These are phyloP conservation scores for Cystobasidium sp. DNA, from an alignment of 1,284 basidiomycete species.

Conservation along the genomic window DNA sequence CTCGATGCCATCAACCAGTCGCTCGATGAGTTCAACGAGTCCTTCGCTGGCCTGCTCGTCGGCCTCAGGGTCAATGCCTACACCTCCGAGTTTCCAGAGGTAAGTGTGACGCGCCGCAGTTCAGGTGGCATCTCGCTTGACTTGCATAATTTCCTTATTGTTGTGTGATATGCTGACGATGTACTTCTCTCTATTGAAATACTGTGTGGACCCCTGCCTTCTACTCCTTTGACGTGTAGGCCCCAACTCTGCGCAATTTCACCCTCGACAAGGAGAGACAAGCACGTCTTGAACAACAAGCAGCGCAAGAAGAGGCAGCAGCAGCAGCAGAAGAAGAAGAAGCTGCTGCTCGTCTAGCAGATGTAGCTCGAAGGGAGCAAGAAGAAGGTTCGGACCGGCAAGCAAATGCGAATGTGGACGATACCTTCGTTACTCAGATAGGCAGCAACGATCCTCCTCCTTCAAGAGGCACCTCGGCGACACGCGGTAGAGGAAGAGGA, in stretches of 20 bases:
- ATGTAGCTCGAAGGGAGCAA: neutral
- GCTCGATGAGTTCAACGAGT: constrained; percentile 57
- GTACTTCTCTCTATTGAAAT: neutral
- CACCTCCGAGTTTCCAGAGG: constrained; percentile 58
- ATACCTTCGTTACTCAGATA: constrained; percentile 14
- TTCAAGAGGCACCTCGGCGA: neutral
- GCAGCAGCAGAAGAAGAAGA: constrained; percentile 1
- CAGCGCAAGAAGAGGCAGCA: neutral
- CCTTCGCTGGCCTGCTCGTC: constrained; percentile 57
- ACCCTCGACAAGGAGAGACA: constrained; percentile 40
- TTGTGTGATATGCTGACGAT: neutral
- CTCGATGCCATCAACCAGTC: constrained; percentile 53
- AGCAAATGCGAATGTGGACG: neutral
- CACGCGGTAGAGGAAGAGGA: constrained; percentile 23
- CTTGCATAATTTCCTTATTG: neutral
- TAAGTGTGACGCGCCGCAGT: neutral
- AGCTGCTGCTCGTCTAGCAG: neutral
- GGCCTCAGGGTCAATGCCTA: constrained; percentile 58
- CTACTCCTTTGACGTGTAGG: constrained; percentile 23
- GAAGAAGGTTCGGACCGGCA: neutral
- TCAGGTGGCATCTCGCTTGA: neutral
- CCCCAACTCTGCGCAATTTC: constrained; percentile 48
- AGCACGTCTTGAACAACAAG: constrained; percentile 1
- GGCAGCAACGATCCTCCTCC: neutral
- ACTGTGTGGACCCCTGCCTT: too few relatives aligned